Evolutionary conservation across 2,329 filamentous ascomycete genomes (phyloP).

Genomic region (Colletotrichum costaricense): DNA sequence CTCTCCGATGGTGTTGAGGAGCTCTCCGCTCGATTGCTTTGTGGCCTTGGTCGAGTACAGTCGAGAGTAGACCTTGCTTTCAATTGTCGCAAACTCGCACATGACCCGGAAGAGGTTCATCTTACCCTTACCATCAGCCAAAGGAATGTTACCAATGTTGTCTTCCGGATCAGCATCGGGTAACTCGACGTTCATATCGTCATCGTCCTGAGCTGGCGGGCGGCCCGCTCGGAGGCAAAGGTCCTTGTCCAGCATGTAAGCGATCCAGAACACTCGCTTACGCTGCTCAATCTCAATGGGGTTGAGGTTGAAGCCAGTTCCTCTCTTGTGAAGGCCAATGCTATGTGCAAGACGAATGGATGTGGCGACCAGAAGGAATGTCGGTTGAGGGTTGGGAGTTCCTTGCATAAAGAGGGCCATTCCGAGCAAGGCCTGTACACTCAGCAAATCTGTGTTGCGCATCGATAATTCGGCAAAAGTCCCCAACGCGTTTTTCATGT

Average conservation of each 20-base stretch:
- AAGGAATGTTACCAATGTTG: conserved; percentile 92
- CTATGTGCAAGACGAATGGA: conserved; percentile 92
- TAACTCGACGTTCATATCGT: conserved; percentile 93
- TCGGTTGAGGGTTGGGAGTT: conserved; percentile 95
- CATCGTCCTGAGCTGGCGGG: conserved; percentile 71
- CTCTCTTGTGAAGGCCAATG: conserved; percentile 94
- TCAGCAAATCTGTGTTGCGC: conserved; percentile 94
- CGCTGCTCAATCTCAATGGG: conserved; percentile 93
- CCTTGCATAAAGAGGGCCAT: conserved; percentile 97
- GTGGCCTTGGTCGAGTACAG: conserved; percentile 93
- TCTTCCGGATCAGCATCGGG: conserved; percentile 91
- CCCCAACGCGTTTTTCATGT: conserved; percentile 96
- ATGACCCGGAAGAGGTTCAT: conserved; percentile 95
- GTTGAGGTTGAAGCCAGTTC: conserved; percentile 92
- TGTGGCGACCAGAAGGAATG: conserved; percentile 89
- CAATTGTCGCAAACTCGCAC: conserved; percentile 91
- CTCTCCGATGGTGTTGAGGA: conserved; percentile 95
- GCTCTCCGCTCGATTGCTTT: conserved; percentile 90
- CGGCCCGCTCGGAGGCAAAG: conserved; percentile 69
- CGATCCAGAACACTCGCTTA: conserved; percentile 74
- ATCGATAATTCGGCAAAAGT: conserved; percentile 93
- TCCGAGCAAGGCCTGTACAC: conserved; percentile 91
- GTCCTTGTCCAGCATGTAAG: conserved; percentile 74
- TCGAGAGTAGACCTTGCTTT: conserved; percentile 92
- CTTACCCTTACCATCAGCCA: conserved; percentile 89